A percentile compares a stretch with the other conserved stretches of the same genome.
phyloP scores from a whole-genome alignment of 805 yeast genomes.

The Kluyveromyces lactis region DNA sequence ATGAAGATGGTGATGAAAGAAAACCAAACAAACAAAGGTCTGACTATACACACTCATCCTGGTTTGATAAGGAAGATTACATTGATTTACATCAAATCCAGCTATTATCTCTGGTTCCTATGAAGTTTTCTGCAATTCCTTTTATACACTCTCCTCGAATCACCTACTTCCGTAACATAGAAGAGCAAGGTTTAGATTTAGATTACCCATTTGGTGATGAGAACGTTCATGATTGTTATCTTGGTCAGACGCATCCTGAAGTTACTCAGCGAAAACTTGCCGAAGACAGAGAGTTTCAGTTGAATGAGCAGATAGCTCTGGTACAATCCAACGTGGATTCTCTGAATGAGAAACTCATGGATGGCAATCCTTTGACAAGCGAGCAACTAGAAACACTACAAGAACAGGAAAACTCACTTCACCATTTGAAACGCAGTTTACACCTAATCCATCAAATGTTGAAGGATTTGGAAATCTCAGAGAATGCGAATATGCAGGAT shows the following conservation, averaged over 20 bases:
- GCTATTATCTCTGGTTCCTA: constrained; percentile 33
- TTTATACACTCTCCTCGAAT: constrained; percentile 48
- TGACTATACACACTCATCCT: constrained; percentile 24
- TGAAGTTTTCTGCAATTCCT: constrained; percentile 36
- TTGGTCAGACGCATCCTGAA: constrained; percentile 47
- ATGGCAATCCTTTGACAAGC: background rate
- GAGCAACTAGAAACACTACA: constrained; percentile 1
- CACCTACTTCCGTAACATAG: constrained; percentile 49
- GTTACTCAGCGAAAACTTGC: constrained; percentile 43
- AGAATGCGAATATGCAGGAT: constrained; percentile 10
- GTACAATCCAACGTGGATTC: constrained; percentile 23
- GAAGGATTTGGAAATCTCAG: constrained; percentile 25
- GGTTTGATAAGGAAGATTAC: constrained; percentile 76
- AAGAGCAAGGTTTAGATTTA: constrained; percentile 35
- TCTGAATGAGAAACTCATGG: constrained; percentile 7
- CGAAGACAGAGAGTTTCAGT: constrained; percentile 29
- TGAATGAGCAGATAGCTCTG: constrained; percentile 32
- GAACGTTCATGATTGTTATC: constrained; percentile 43
- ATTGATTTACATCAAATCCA: constrained; percentile 54
- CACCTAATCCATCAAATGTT: constrained; percentile 26
- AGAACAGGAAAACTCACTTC: constrained; percentile 18
- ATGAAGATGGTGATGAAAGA: constrained; percentile 1
- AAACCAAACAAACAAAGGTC: background rate
- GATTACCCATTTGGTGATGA: constrained; percentile 54
- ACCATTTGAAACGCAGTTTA: constrained; percentile 27